Base-by-base conservation (phyloP, 345 rosid species). In the Arabidopsis arenosa region DNA sequence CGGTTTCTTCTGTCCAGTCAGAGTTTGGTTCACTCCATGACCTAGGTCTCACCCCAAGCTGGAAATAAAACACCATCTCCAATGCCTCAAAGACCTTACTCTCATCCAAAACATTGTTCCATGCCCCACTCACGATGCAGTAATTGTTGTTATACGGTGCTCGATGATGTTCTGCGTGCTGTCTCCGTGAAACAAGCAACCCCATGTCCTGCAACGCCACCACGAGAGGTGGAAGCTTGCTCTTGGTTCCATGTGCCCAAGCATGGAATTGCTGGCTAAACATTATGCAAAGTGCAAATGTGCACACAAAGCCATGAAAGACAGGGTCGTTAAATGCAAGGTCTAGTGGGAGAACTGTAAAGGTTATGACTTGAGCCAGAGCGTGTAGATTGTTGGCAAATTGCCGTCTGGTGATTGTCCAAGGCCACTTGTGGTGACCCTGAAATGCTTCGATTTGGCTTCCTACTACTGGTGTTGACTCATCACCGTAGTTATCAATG, bases 171-270 rank as follows among this genome's bases (percentile, higher is more conserved):
- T 85, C 88, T 1, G 66, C 84, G 5, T 94, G 98, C 37, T 92
- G 89, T 3, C 65, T 21, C 73, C 96, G 76, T 0, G 97, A 90
- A 79, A 94, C 91, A 0, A 92, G 87, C 71, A 90, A 69, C 2
- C 95, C 95, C 0, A 74, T 82, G 33, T 89, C 96, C 73, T 94
- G 98, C 83, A 92, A 44, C 0, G 83, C 81, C 74, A 86, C 91
- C 49, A 90, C 95, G 2, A 68, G 15, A 4, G 86, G 83, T 0
- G 97, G 97, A 51, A 94, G 73, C 84, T 84, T 89, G 86, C 96
- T 89, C 85, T 87, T 94, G 15, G 93, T 92, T 70, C 95, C 80
- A 28, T 92, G 97, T 58, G 97, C 96, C 98, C 97, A 94, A n/a
- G 93, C 87, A 79, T 94, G 98, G 39, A 90, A 90, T 66, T 89